Evolutionary conservation across 495 filamentous ascomycete species (phyloP), one percentile per base, ranked within the genome.

Genomic region (Xylaria curta): DNA sequence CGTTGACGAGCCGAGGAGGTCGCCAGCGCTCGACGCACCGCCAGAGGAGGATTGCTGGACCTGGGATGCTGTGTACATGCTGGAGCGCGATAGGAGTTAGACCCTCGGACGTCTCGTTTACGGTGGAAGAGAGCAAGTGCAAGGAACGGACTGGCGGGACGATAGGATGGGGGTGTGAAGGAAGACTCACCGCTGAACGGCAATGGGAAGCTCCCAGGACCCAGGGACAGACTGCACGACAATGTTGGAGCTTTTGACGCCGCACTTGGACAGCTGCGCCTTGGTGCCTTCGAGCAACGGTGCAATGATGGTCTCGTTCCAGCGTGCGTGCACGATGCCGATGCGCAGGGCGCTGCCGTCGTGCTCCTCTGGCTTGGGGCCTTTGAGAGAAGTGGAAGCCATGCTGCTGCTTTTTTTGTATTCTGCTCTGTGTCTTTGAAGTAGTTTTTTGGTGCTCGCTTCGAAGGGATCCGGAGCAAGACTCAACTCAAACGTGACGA

Each of bases 321-420:
- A 99, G 72, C 96, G 90, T 31, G 95, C 96, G 82, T 98, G 96
- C 40, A 99, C 89, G 76, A 99, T 97, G 67, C 92, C 95, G 78
- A 99, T 91, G 74, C 96, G 93, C 72, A 99, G 88, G 72, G 85
- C 87, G 76, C 92, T 92, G 77, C 96, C 96, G 81, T 88, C 82
- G 81, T 83, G 82, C 76, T 79, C 73, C 74, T 85, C 81, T 49
- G 81, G 83, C 60, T 77, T 75, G 6, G 83, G 83, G 61, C 84
- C 83, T 72, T 87, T 86, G 77, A 79, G 77, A 28, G 85, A 71
- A 12, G 59, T 44, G 24, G 69, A 65, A 49, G 62, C 62, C 69
- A 71, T 71, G 3, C 4, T 56, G 53, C 46, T 49, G 13, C 15
- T 5, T n/a, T 51, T 49, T 51, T 8, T 51, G n/a, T 24, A 51